Percentiles rank a stretch among this genome's conserved stretches.
Conservation (phyloP, 2,329 filamentous ascomycete genomes). For the Talaromyces amestolkiae region DNA sequence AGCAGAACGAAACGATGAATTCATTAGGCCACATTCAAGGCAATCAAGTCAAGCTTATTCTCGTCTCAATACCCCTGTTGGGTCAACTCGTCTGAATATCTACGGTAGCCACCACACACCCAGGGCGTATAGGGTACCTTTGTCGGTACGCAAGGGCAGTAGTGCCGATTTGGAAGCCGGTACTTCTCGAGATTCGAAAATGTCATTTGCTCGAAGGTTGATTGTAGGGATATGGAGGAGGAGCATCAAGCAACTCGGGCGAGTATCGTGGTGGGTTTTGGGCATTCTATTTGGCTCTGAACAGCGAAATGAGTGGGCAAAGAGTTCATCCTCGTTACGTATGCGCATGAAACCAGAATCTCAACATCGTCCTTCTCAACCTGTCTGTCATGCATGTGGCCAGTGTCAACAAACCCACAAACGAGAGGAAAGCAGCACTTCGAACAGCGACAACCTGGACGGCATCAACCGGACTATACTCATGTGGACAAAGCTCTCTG, state of each 20-base stretch:
- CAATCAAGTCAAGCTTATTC: constrained; percentile 3
- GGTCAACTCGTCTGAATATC: background rate
- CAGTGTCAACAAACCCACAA: background rate
- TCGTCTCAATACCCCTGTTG: background rate
- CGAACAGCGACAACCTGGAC: background rate
- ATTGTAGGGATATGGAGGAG: constrained; percentile 35
- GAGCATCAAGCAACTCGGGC: constrained; percentile 32
- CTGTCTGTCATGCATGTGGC: constrained; percentile 7
- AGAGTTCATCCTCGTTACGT: constrained; percentile 11
- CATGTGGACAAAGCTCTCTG: constrained; percentile 50
- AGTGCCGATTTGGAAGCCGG: background rate
- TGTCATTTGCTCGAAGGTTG: constrained; percentile 30
- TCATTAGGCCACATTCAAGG: background rate
- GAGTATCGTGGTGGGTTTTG: constrained; percentile 38
- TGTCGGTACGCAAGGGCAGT: background rate
- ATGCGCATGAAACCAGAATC: background rate
- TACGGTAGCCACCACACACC: constrained; percentile 4
- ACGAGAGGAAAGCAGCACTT: background rate
- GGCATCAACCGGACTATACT: constrained; percentile 28
- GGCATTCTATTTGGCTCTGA: constrained; percentile 31
- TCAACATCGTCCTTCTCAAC: background rate
- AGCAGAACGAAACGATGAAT: constrained; percentile 6
- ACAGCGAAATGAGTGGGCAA: constrained; percentile 15
- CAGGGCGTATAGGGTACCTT: background rate
- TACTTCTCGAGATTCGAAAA: constrained; percentile 21